These are phyloP conservation scores for Tulasnella sp. DNA, from an alignment of 768 basidiomycete species.

Conservation along the genomic window DNA sequence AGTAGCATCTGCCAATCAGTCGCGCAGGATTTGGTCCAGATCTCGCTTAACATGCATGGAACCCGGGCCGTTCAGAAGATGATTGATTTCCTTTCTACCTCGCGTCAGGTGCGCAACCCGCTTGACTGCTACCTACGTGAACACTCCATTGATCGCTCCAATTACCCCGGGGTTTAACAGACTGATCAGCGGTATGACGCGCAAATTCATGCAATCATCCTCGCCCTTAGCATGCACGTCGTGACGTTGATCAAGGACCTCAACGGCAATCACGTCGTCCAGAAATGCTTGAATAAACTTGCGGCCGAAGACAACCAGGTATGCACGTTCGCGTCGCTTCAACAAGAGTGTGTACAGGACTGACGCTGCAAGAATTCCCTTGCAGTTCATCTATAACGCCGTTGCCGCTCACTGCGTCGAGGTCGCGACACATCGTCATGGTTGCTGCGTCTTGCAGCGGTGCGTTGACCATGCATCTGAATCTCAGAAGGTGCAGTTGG, in stretches of 20 bases:
- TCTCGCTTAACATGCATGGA: conserved; percentile 99
- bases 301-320: conserved; percentile 98
- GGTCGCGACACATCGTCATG: conserved; percentile 95
- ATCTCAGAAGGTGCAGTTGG: conserved; percentile 86
- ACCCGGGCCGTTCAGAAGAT: conserved; percentile 99
- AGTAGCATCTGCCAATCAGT: conserved; percentile 96
- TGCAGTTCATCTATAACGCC: conserved; percentile 95
- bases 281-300: conserved; percentile 97
- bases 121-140: conserved; percentile 1
- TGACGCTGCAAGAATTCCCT: neutral
- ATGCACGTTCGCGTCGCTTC: conserved; percentile 16
- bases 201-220: conserved; percentile 94
- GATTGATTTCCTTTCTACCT: conserved; percentile 96
- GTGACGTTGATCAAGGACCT: conserved; percentile 98
- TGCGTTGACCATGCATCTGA: conserved; percentile 98
- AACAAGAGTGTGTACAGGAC: neutral
- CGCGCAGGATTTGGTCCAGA: conserved; percentile 92
- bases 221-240: conserved; percentile 93
- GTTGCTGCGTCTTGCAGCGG: conserved; percentile 95
- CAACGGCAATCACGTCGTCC: conserved; percentile 95
- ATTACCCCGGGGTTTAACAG: conserved; percentile 30
- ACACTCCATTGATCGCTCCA: conserved; percentile 5
- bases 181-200: conserved; percentile 71
- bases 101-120: conserved; percentile 64
- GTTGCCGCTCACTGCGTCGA: conserved; percentile 98